These are phyloP conservation scores for Fomitopsis serialis DNA, from an alignment of 768 basidiomycete genomes.

Conservation along the genomic window DNA sequence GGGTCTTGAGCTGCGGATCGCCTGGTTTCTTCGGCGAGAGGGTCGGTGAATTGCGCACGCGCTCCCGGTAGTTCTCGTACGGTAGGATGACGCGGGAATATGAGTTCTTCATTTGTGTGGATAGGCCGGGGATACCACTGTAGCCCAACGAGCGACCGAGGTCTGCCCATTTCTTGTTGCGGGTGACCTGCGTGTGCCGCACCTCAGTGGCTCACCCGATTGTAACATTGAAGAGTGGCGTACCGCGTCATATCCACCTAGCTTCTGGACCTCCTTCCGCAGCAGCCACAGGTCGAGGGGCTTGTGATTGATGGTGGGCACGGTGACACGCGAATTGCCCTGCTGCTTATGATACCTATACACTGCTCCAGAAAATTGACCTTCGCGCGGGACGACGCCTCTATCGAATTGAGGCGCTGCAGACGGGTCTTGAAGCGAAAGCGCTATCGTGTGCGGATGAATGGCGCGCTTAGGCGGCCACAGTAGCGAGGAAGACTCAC, in stretches of 20 bases:
- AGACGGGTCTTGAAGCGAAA: conserved; percentile 96
- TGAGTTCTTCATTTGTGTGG: conserved; percentile 84
- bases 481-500: conserved; percentile 35
- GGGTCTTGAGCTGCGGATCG: conserved; percentile 50
- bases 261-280: conserved; percentile 83
- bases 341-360: conserved; percentile 97
- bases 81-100: conserved; percentile 90
- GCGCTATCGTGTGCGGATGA: conserved; percentile 41
- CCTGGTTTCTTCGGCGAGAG: conserved; percentile 38
- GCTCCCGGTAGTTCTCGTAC: conserved; percentile 87
- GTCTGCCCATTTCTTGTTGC: conserved; percentile 83
- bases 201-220: background rate
- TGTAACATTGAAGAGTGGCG: conserved; percentile 18
- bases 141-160: conserved; percentile 81
- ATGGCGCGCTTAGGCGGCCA: conserved; percentile 18
- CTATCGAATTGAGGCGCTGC: conserved; percentile 92
- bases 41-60: conserved; percentile 60
- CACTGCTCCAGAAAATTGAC: conserved; percentile 95
- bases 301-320: conserved; percentile 91
- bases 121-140: conserved; percentile 74
- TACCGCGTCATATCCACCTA: conserved; percentile 87
- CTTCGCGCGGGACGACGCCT: conserved; percentile 94
- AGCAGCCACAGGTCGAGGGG: conserved; percentile 91
- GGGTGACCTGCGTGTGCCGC: conserved; percentile 52
- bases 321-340: conserved; percentile 83